Evolutionary conservation across 352 stramenopile genomes (phyloP), one percentile per base, ranked within the genome.

Genomic region (Globisporangium paddicum): DNA sequence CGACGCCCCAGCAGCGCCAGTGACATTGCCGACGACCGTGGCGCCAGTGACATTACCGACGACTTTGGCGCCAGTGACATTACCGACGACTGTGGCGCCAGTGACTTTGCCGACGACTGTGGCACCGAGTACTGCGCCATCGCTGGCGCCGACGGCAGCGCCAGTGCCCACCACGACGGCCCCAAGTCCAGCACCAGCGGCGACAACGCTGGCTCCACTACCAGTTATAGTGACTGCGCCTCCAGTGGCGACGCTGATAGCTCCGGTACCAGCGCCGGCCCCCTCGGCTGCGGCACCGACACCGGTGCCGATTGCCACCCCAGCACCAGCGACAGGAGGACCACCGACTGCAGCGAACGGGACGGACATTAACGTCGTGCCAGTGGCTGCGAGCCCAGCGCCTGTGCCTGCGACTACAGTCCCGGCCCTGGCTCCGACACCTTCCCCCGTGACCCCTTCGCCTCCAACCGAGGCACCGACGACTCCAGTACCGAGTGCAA

Each of bases 191-290:
- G 45, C 56, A 19, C 56, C 62, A 21, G 38, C 30, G n/a, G 48
- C 49, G 40, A 48, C 49, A n/a, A n/a, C n/a, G n/a, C n/a, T n/a
- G n/a, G n/a, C n/a, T n/a, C n/a, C n/a, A n/a, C n/a, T n/a, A n/a
- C n/a, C n/a, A n/a, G n/a, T n/a, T n/a, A n/a, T n/a, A n/a, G n/a
- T n/a, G 34, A 59, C 49, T 4, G 37, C 35, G 1, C 49, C 56
- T n/a, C 35, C 46, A 35, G 47, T 21, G n/a, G 7, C 38, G n/a
- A n/a, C 14, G 60, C 51, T 14, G 55, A 58, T 19, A 21, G 14
- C 19, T 53, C 64, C 32, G 37, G n/a, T 37, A 30, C 42, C 49
- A 19, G 53, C 57, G 19, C 44, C 51, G 26, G 41, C 30, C 5
- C 19, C 47, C 16, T 28, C 58, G 6, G 18, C 50, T 10, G 34